phyloP scores from a whole-genome alignment of 2,329 filamentous ascomycete species.

The Diaporthe nobilis region DNA sequence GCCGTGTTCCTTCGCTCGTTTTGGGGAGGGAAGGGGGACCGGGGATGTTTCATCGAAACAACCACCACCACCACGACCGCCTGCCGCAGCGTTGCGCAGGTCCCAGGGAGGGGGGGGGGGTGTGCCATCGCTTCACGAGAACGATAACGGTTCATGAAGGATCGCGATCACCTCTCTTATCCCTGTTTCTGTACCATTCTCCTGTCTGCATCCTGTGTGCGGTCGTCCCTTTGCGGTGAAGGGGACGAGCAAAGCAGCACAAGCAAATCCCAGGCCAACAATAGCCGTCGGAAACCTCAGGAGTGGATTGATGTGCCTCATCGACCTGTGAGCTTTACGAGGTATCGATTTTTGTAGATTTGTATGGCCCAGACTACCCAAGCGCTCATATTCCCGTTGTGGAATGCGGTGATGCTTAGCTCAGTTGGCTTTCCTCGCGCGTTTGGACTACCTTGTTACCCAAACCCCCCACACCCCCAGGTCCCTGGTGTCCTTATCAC shows the following conservation, averaged over 20 bases:
- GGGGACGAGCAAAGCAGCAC: not conserved
- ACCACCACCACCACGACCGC: not conserved
- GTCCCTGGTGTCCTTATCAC: not conserved
- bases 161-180: not conserved
- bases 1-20: not conserved
- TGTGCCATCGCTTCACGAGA: not conserved
- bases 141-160: conserved; percentile 9
- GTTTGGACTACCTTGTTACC: not conserved
- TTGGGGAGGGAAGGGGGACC: not conserved
- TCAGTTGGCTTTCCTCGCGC: not conserved
- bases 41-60: conserved; percentile 17
- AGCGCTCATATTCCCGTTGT: not conserved
- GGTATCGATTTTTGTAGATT: not conserved
- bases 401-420: not conserved
- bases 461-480: not conserved
- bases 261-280: not conserved
- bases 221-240: not conserved
- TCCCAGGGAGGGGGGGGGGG: too few relatives aligned
- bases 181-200: not conserved
- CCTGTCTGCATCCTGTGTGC: not conserved
- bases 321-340: not conserved
- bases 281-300: not conserved
- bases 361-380: not conserved
- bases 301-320: not conserved
- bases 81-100: too few relatives aligned